phyloP scores from a whole-genome alignment of 768 basidiomycete species.

The Termitomyces sp. region DNA sequence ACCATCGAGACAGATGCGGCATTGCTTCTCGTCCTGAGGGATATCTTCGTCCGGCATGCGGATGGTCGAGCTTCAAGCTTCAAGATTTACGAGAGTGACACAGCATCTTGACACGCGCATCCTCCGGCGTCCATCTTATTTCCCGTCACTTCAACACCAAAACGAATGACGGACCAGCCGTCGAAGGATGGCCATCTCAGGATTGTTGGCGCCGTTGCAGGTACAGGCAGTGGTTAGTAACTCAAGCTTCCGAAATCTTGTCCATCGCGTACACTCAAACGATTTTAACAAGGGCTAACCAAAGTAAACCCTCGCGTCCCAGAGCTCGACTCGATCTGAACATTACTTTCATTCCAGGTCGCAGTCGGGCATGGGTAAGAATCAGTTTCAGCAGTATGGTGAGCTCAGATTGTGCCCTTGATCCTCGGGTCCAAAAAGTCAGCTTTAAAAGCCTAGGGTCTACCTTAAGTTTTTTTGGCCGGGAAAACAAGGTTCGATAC shows the following conservation, averaged over 20 bases:
- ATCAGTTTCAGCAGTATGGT: slow-evolving; percentile 9
- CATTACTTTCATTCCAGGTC: slow-evolving; percentile 34
- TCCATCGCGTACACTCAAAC: background rate
- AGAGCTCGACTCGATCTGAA: background rate
- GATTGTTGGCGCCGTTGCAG: slow-evolving; percentile 51
- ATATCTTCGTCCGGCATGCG: slow-evolving; percentile 15
- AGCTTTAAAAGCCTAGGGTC: slow-evolving; percentile 1
- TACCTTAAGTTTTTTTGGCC: background rate
- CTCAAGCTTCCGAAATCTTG: background rate
- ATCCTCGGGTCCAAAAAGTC: background rate
- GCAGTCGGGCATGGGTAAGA: slow-evolving; percentile 66
- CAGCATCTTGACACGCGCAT: background rate
- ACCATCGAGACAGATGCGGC: slow-evolving; percentile 81
- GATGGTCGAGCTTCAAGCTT: background rate
- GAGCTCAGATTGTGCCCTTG: background rate
- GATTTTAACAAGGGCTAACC: slow-evolving; percentile 35
- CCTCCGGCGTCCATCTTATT: slow-evolving; percentile 5
- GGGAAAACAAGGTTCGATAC: slow-evolving; percentile 54
- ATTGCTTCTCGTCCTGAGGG: slow-evolving; percentile 52
- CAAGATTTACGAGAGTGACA: background rate
- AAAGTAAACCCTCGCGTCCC: slow-evolving; percentile 30
- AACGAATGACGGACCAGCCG: slow-evolving; percentile 27
- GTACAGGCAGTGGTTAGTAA: slow-evolving; percentile 54
- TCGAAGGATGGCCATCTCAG: slow-evolving; percentile 33
- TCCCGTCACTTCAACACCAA: background rate